phyloP scores from a whole-genome alignment of 768 basidiomycete genomes.

The Tricholoma saponaceum region DNA sequence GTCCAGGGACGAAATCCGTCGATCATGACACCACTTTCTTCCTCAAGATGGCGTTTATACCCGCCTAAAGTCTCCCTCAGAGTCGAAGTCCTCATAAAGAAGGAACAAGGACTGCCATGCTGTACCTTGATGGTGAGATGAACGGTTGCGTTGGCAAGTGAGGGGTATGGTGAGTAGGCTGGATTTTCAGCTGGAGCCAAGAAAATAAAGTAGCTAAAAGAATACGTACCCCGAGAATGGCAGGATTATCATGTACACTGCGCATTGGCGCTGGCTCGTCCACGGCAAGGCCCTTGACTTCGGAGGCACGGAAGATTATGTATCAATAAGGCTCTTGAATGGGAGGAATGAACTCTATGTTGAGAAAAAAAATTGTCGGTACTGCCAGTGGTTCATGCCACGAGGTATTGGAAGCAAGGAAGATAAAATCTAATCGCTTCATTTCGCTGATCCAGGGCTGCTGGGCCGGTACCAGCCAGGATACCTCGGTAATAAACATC shows the following conservation, averaged over 20 bases:
- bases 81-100: too few species aligned
- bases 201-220: background rate
- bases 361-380: background rate
- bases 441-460: slow-evolving; percentile 33
- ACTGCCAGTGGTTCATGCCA: too few species aligned
- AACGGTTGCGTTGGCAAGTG: slow-evolving; percentile 18
- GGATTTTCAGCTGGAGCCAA: slow-evolving; percentile 4
- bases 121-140: slow-evolving; percentile 15
- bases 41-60: too few species aligned
- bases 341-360: slow-evolving; percentile 76
- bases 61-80: too few species aligned
- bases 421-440: background rate
- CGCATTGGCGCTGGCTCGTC: slow-evolving; percentile 60
- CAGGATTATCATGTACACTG: slow-evolving; percentile 80
- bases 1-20: too few species aligned
- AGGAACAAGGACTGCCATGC: too few species aligned
- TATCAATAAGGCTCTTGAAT: slow-evolving; percentile 82
- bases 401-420: background rate
- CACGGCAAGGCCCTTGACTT: slow-evolving; percentile 86
- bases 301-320: slow-evolving; percentile 88
- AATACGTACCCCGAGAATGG: slow-evolving; percentile 67
- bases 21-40: too few species aligned
- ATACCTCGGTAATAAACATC: slow-evolving; percentile 90
- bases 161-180: slow-evolving; percentile 6
- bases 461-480: slow-evolving; percentile 81